Percentiles rank a stretch among this genome's conserved stretches.
Conservation (phyloP, 2,329 filamentous ascomycete species). For the Berkeleyomyces rouxiae region DNA sequence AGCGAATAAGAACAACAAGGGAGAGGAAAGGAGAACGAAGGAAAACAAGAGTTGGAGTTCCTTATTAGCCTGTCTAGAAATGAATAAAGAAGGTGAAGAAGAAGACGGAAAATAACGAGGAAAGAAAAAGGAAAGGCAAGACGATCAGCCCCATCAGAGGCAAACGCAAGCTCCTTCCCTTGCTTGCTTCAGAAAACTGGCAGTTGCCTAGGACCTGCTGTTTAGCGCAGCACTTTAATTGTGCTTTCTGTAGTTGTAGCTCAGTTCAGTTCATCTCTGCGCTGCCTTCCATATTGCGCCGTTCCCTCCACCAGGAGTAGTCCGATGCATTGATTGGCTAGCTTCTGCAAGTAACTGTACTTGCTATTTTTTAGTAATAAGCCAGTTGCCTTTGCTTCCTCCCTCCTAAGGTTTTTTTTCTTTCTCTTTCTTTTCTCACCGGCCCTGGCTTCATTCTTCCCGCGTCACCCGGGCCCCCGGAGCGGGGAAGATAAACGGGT, state of each 20-base stretch:
- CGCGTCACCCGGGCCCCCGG: neutral
- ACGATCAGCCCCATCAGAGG: neutral
- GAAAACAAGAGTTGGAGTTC: neutral
- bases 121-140: neutral
- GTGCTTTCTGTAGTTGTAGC: neutral
- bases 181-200: neutral
- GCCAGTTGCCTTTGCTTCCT: neutral
- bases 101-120: neutral
- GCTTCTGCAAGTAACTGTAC: neutral
- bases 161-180: neutral
- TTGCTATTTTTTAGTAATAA: neutral
- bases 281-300: neutral
- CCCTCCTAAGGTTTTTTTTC: neutral
- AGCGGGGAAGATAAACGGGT: slow-evolving; percentile 7
- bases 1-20: neutral
- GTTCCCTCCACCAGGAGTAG: neutral
- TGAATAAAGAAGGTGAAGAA: neutral
- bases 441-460: neutral
- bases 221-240: neutral
- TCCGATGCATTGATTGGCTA: neutral
- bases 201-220: neutral
- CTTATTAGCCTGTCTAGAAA: neutral
- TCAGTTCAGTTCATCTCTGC: no score
- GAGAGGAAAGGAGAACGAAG: neutral
- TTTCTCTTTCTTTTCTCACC: neutral